Base-by-base conservation (phyloP, 2,329 filamentous ascomycete species). In the Thermoascus crustaceus region DNA sequence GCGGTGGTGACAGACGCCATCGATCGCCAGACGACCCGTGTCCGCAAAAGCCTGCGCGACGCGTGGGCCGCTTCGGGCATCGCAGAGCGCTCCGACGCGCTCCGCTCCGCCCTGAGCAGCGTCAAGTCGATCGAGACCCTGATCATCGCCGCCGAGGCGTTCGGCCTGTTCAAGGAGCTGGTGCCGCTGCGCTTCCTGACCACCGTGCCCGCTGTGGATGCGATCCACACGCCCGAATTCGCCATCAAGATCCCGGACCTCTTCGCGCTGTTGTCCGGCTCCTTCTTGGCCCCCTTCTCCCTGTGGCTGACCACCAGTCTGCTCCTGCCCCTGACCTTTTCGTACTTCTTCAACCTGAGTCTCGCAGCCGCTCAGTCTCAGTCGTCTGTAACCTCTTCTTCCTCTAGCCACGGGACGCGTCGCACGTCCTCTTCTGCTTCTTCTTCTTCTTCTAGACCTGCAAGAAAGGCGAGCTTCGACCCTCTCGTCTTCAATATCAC, bases 331-430 rank as follows among this genome's bases (percentile, higher is more conserved):
- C 67, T 80, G 32, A 43, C 83, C 20, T 69, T 78, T 26, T 85
- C 84, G 17, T 96, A 91, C 67, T 94, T 95, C 58, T 82, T 94
- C 74, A 96, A 96, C 63, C 62, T 95, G 52, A 85, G 80, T 24
- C 63, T 75, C 35, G 69, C 73, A 26, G 66, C 60, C 41, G 53
- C 52, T 8, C 49, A 44, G 31, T 44, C 39, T 21, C 7, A 38
- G 44, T 9, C 42, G 52, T 33, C 42, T 40, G 32, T 50, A 47
- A n/a, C n/a, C n/a, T n/a, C n/a, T n/a, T n/a, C n/a, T n/a, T n/a
- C n/a, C n/a, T n/a, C n/a, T n/a, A n/a, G n/a, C n/a, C n/a, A n/a
- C 34, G 47, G 40, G 31, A 50, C 42, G 31, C 58, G 47, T 39
- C 50, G 49, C 20, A 38, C 38, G 9, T 34, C 47, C 14, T 39